A percentile compares a stretch with the other conserved stretches of the same genome.
Evolutionary conservation across 345 rosid species (phyloP).

Genomic region (Diplotaxis tenuifolia): DNA sequence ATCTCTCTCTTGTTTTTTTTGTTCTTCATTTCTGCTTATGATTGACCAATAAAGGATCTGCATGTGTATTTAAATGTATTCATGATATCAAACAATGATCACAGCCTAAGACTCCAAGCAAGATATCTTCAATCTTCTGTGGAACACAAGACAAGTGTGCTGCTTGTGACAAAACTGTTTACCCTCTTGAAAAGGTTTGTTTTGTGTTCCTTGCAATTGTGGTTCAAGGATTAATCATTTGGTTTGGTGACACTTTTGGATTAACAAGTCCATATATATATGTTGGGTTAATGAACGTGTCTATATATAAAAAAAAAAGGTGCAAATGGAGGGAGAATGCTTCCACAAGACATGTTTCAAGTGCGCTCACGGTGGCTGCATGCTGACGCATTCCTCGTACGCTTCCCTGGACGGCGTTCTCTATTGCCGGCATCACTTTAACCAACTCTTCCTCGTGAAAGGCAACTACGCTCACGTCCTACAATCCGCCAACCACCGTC

Average conservation of each 20-base stretch:
- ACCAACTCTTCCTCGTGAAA: conserved; percentile 93
- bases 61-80: conserved; percentile 9
- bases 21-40: not conserved
- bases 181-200: conserved; percentile 88
- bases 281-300: not conserved
- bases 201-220: not conserved
- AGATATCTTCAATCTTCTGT: conserved; percentile 74
- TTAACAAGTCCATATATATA: not conserved
- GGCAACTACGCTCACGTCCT: conserved; percentile 88
- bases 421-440: conserved; percentile 94
- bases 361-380: conserved; percentile 93
- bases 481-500: conserved; percentile 60
- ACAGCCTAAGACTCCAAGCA: conserved; percentile 78
- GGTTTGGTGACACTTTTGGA: not conserved
- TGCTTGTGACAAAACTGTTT: conserved; percentile 81
- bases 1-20: not conserved
- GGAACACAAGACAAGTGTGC: conserved; percentile 98
- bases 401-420: conserved; percentile 88
- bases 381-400: conserved; percentile 87
- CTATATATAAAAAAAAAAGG: not conserved
- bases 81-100: not conserved
- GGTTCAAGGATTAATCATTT: not conserved
- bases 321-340: conserved; percentile 88
- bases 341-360: conserved; percentile 94
- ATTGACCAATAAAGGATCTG: not conserved